phyloP scores from a whole-genome alignment of 2,329 filamentous ascomycete genomes.

The Calonectria pseudoreteaudii region DNA sequence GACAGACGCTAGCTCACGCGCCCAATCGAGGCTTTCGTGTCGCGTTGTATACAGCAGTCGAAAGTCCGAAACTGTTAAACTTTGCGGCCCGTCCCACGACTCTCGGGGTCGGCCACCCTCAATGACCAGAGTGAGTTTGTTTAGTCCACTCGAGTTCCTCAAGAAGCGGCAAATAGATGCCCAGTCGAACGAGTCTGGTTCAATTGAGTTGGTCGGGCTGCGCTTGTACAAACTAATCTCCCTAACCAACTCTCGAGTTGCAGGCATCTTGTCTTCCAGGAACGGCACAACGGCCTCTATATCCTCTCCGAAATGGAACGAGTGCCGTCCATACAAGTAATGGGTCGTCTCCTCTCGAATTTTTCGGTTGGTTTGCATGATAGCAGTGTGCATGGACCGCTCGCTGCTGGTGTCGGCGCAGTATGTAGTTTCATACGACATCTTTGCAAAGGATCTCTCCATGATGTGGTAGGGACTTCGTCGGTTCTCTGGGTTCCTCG shows the following conservation, averaged over 20 bases:
- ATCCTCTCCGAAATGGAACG: constrained; percentile 70
- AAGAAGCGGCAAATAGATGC: constrained; percentile 65
- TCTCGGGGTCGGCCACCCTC: constrained; percentile 66
- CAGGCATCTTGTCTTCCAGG: constrained; percentile 65
- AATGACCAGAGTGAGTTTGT: constrained; percentile 62
- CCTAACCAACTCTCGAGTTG: constrained; percentile 59
- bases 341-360: constrained; percentile 68
- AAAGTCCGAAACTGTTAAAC: constrained; percentile 60
- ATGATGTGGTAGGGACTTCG: constrained; percentile 57
- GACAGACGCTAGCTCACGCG: constrained; percentile 64
- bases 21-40: constrained; percentile 68
- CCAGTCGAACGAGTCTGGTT: constrained; percentile 60
- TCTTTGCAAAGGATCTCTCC: constrained; percentile 53
- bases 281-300: constrained; percentile 72
- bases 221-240: constrained; percentile 66
- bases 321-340: constrained; percentile 66
- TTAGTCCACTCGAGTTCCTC: constrained; percentile 51
- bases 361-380: constrained; percentile 59
- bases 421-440: constrained; percentile 67
- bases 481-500: constrained; percentile 24
- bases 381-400: constrained; percentile 54
- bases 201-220: constrained; percentile 56
- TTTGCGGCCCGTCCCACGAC: constrained; percentile 61
- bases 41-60: constrained; percentile 56
- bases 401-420: constrained; percentile 34